phyloP scores from a whole-genome alignment of 2,329 filamentous ascomycete species.

The Pyricularia sp. region DNA sequence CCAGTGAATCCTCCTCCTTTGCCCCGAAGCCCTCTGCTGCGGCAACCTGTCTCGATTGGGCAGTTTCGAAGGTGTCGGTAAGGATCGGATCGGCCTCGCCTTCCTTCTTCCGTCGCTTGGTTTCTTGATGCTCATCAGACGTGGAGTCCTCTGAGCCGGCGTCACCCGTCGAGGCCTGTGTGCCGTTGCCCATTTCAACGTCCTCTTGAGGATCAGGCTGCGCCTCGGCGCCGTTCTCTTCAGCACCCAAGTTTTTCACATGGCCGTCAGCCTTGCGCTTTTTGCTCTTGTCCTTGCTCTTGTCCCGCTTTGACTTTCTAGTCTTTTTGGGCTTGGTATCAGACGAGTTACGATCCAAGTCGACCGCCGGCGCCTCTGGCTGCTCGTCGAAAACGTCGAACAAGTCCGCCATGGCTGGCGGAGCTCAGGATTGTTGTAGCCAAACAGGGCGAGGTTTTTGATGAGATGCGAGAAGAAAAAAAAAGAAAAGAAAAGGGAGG shows the following conservation, averaged over 20 bases:
- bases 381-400: slow-evolving; percentile 72
- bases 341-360: background rate
- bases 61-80: slow-evolving; percentile 89
- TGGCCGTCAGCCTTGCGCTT: slow-evolving; percentile 75
- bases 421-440: background rate
- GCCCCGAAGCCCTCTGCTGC: slow-evolving; percentile 53
- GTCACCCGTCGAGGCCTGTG: slow-evolving; percentile 10
- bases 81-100: slow-evolving; percentile 65
- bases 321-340: slow-evolving; percentile 9
- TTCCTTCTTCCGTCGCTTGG: slow-evolving; percentile 51
- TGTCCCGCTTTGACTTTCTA: slow-evolving; percentile 28
- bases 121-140: slow-evolving; percentile 28
- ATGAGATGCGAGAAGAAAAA: background rate
- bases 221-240: background rate
- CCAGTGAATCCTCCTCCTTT: slow-evolving; percentile 52
- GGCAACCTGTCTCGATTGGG: slow-evolving; percentile 81
- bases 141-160: slow-evolving; percentile 17
- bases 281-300: slow-evolving; percentile 53
- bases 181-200: slow-evolving; percentile 29
- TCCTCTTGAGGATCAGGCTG: slow-evolving; percentile 13
- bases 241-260: slow-evolving; percentile 8
- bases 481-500: background rate
- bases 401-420: slow-evolving; percentile 38
- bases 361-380: slow-evolving; percentile 25
- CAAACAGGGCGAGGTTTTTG: slow-evolving; percentile 2